Conservation (phyloP, 129 eudicot species). For the Pseudognaphalium luteoalbum region DNA sequence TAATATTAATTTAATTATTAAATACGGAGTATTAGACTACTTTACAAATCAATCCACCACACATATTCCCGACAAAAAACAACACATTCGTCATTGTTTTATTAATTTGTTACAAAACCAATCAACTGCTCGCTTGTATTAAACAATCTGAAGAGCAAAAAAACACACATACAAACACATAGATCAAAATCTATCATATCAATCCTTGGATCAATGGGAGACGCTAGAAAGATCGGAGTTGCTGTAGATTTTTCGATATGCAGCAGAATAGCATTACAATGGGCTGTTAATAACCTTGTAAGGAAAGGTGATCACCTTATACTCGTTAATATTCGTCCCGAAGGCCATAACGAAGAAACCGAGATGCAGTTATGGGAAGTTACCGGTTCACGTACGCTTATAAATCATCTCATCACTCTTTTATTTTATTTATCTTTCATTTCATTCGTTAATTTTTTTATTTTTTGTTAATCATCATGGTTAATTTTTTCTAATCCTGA, state of each 20-base stretch:
- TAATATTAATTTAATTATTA: too few species aligned
- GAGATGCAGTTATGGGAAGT: constrained; percentile 86
- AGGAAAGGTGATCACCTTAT: constrained; percentile 72
- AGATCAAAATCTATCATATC: background rate
- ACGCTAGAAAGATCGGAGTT: constrained; percentile 65
- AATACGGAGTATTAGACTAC: background rate
- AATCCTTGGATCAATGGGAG: constrained; percentile 20
- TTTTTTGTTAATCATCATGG: background rate
- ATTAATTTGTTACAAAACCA: background rate
- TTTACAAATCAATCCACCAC: background rate
- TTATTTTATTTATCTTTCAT: background rate
- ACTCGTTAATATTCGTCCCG: constrained; percentile 58
- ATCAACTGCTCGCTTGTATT: background rate
- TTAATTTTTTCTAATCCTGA: background rate
- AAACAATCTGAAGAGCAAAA: background rate
- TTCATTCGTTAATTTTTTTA: background rate
- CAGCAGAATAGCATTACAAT: constrained; percentile 58
- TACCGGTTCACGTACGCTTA: constrained; percentile 87
- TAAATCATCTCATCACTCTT: background rate
- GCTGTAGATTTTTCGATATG: constrained; percentile 81
- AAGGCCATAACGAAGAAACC: constrained; percentile 47
- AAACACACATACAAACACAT: background rate
- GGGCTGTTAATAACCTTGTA: constrained; percentile 67
- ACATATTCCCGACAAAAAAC: constrained; percentile 11
- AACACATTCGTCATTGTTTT: background rate